These are phyloP conservation scores for Fusarium newnesense DNA, from an alignment of 2,329 filamentous ascomycete species.

Conservation along the genomic window DNA sequence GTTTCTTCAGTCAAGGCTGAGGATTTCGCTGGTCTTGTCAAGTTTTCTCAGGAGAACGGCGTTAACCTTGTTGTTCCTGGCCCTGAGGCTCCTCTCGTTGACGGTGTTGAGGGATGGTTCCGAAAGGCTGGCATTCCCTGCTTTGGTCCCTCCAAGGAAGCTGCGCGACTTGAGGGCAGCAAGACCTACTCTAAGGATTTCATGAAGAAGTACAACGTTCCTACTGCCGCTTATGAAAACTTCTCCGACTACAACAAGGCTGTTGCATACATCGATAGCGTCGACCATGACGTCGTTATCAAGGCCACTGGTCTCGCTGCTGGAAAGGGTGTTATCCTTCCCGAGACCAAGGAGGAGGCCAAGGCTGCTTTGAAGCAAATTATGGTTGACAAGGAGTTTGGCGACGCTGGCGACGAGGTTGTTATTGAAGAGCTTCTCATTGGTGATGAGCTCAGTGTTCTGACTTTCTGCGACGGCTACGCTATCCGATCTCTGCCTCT, in stretches of 20 bases:
- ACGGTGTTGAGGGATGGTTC: constrained; percentile 89
- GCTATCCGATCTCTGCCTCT: constrained; percentile 85
- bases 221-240: constrained; percentile 91
- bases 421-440: constrained; percentile 95
- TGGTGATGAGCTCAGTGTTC: constrained; percentile 90
- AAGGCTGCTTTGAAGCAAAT: constrained; percentile 84
- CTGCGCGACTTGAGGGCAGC: constrained; percentile 92
- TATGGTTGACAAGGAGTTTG: constrained; percentile 90
- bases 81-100: constrained; percentile 92
- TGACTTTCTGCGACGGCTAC: constrained; percentile 91
- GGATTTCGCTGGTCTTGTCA: constrained; percentile 81
- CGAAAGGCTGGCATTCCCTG: constrained; percentile 76
- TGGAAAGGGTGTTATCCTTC: constrained; percentile 95
- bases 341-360: constrained; percentile 83
- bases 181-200: constrained; percentile 99
- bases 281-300: constrained; percentile 84
- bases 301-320: constrained; percentile 93
- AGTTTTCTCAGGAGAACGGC: constrained; percentile 76
- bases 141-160: constrained; percentile 87
- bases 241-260: constrained; percentile 82
- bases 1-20: constrained; percentile 74
- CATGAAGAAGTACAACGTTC: constrained; percentile 90
- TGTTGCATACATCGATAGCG: constrained; percentile 75
- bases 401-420: constrained; percentile 85
- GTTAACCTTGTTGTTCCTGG: constrained; percentile 90